These are phyloP conservation scores for Pythium rishiriense DNA, from an alignment of 352 stramenopile species.

Conservation along the genomic window DNA sequence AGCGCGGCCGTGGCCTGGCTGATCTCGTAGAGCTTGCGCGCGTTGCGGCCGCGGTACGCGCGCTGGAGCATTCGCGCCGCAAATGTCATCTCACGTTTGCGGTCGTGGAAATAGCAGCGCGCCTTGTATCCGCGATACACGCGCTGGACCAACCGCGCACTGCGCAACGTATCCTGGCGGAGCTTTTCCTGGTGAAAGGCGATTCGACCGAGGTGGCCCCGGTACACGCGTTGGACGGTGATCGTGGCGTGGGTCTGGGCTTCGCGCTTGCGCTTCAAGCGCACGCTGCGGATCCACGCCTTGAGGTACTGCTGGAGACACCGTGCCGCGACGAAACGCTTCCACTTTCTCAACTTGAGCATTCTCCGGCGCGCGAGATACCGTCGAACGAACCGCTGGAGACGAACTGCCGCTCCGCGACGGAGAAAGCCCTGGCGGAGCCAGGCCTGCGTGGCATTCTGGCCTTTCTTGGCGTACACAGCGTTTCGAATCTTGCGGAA, in stretches of 20 bases:
- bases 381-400: conserved; percentile 54
- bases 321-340: conserved; percentile 38
- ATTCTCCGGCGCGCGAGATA: conserved; percentile 42
- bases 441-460: conserved; percentile 55
- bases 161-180: conserved; percentile 32
- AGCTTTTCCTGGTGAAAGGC: conserved; percentile 33
- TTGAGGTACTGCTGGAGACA: conserved; percentile 57
- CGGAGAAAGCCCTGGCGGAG: conserved; percentile 49
- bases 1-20: conserved; percentile 47
- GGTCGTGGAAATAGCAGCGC: conserved; percentile 28
- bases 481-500: conserved; percentile 70
- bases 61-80: conserved; percentile 49
- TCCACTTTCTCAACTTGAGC: conserved; percentile 47
- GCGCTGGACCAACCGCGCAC: conserved; percentile 39
- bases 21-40: conserved; percentile 57
- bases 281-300: conserved; percentile 46
- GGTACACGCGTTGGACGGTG: conserved; percentile 49
- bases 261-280: conserved; percentile 35
- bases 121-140: conserved; percentile 43
- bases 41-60: conserved; percentile 44
- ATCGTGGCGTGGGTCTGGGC: conserved; percentile 35
- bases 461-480: conserved; percentile 45
- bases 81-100: conserved; percentile 33
- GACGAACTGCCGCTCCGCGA: conserved; percentile 38
- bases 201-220: conserved; percentile 38